Evolutionary conservation across 164 flowering plant genomes (phyloP), one percentile per base, ranked within the genome.

Genomic region (Hamamelis virginiana): DNA sequence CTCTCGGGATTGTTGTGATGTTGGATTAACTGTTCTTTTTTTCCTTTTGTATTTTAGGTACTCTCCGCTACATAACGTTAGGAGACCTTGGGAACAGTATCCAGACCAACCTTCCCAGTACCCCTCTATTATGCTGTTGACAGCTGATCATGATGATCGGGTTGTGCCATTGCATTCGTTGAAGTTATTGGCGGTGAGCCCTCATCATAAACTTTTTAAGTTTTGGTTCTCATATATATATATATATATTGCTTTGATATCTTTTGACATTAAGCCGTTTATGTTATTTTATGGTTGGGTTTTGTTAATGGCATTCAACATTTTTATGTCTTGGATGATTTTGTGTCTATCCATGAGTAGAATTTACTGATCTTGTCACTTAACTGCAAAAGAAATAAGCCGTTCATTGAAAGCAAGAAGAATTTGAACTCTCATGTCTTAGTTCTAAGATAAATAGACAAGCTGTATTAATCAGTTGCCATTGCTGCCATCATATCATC

Each of bases 81-180:
- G 78, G 73, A 85, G 92, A 71, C 99, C 97, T 59, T 93, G 99
- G 99, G 98, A 96, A 65, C 69, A 77, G 68, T 68, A 68, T 51
- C 69, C 77, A 53, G 83, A 74, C 76, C 65, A 66, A 64, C 56
- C 72, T 44, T 58, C 51, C 48, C 97, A 93, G 74, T 96, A 93
- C 66, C 99, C 99, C 21, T 45, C 99, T 22, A 91, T 92, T 72
- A 89, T 96, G 97, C 70, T 96, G 33, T 80, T 96, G 83, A 93
- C 99, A 8, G 99, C 99, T 66, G 99, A 96, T 80, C 99, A 96
- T 71, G 99, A 96, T 82, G 99, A 96, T 66, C 82, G 99, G 38
- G 99, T 96, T 43, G 98, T 96, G 68, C 99, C 99, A 50, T 70
- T 96, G 28, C 99, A 96, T 80, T 83, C 99, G 1, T 74, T 96